These are phyloP conservation scores for Castanospermum australe DNA, from an alignment of 306 rosid genomes.

Conservation along the genomic window DNA sequence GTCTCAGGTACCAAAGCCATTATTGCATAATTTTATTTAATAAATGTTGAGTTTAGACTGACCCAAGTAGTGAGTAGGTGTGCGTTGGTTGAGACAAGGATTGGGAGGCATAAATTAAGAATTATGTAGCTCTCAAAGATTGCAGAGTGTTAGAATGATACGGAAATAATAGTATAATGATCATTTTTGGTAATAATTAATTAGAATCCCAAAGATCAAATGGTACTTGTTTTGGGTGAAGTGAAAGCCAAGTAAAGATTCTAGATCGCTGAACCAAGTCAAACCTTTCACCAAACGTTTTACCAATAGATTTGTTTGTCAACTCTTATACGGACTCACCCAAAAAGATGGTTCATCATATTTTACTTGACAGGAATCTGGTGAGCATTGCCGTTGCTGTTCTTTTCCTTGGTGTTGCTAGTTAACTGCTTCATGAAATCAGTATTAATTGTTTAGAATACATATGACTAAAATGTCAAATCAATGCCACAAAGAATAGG, in stretches of 20 bases:
- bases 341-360: slow-evolving; percentile 4
- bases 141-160: not conserved
- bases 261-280: slow-evolving; percentile 34
- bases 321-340: slow-evolving; percentile 21
- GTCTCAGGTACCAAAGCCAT: too few relatives aligned
- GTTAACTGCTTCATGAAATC: not conserved
- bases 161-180: not conserved
- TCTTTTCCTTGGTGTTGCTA: not conserved
- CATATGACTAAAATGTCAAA: not conserved
- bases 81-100: not conserved
- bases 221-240: slow-evolving; percentile 29
- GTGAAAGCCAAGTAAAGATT: slow-evolving; percentile 36
- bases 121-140: not conserved
- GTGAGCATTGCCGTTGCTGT: not conserved
- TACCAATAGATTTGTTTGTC: slow-evolving; percentile 13
- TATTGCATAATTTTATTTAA: too few relatives aligned
- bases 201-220: not conserved
- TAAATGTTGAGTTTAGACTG: not conserved
- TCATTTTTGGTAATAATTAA: not conserved
- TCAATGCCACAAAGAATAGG: not conserved
- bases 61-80: not conserved
- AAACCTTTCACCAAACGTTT: slow-evolving; percentile 27
- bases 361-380: slow-evolving; percentile 9
- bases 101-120: not conserved
- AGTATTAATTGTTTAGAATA: not conserved